A percentile compares a stretch with the other conserved stretches of the same genome.
These are phyloP conservation scores for Bombardia bombarda DNA, from an alignment of 495 filamentous ascomycete genomes.

Conservation along the genomic window DNA sequence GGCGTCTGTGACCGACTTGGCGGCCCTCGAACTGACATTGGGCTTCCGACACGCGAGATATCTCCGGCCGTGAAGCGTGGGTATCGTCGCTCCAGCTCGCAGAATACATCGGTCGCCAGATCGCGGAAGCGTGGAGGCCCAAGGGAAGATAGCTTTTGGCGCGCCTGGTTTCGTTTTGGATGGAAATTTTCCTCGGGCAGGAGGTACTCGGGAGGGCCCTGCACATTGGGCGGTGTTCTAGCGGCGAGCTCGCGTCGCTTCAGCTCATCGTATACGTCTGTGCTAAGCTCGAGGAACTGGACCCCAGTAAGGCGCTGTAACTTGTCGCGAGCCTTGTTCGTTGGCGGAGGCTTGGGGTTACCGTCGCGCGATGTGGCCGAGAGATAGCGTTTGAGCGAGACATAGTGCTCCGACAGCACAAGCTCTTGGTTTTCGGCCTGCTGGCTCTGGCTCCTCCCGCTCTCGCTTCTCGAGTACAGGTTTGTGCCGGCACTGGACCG, in stretches of 20 bases:
- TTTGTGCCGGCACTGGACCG: conserved; percentile 65
- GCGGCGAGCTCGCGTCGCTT: conserved; percentile 65
- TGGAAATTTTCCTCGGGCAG: conserved; percentile 83
- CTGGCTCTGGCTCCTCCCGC: conserved; percentile 41
- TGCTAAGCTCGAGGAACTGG: conserved; percentile 95
- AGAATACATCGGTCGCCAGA: conserved; percentile 91
- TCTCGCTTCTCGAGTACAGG: conserved; percentile 56
- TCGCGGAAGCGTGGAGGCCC: conserved; percentile 79
- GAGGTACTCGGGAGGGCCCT: conserved; percentile 51
- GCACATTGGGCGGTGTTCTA: conserved; percentile 42
- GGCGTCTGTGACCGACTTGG: conserved; percentile 50
- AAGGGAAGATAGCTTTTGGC: conserved; percentile 85
- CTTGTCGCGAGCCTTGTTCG: conserved; percentile 91
- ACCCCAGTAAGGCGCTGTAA: conserved; percentile 77
- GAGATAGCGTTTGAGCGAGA: conserved; percentile 69
- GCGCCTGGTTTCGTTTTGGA: conserved; percentile 91
- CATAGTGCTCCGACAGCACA: conserved; percentile 69
- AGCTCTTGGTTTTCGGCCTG: conserved; percentile 42
- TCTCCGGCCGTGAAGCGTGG: conserved; percentile 67
- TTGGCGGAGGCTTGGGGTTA: conserved; percentile 59
- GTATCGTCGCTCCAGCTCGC: conserved; percentile 84
- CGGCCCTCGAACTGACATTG: conserved; percentile 49
- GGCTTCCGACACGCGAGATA: conserved; percentile 61
- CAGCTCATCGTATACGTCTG: conserved; percentile 94
- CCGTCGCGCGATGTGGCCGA: conserved; percentile 64